phyloP scores from a whole-genome alignment of 2,329 filamentous ascomycete species.

The Phyllosticta citrichinensis region DNA sequence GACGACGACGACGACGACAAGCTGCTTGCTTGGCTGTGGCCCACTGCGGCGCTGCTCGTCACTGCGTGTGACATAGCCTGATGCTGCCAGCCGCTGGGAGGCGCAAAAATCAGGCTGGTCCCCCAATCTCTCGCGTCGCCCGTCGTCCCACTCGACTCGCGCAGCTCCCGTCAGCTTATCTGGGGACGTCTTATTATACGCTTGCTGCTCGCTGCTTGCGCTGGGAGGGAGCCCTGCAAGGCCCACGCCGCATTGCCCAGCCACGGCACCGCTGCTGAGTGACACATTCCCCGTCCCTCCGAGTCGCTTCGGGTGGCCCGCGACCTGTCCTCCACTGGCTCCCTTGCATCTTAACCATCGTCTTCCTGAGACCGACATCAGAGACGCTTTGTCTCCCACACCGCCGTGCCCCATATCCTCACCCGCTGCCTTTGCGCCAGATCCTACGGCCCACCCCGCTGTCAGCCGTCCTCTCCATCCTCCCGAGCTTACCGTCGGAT shows the following conservation, averaged over 20 bases:
- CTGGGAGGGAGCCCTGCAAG: neutral
- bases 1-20: neutral
- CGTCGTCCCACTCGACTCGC: neutral
- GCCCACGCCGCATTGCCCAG: neutral
- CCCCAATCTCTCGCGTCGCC: neutral
- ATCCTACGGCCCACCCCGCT: neutral
- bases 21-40: conserved; percentile 1
- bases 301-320: conserved; percentile 1
- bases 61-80: conserved; percentile 5
- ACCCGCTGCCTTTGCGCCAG: neutral
- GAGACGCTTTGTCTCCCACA: conserved; percentile 9
- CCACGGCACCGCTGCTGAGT: conserved; percentile 4
- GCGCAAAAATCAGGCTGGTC: conserved; percentile 7
- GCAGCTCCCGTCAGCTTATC: conserved; percentile 10
- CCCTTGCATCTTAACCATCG: conserved; percentile 9
- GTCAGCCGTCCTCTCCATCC: neutral
- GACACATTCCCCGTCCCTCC: conserved; percentile 7
- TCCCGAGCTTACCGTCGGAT: conserved; percentile 1
- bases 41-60: conserved; percentile 6
- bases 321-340: neutral
- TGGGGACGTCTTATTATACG: neutral
- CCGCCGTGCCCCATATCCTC: neutral
- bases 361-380: conserved; percentile 6
- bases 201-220: too few species aligned
- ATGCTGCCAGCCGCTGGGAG: conserved; percentile 8